Percentiles rank a stretch among this genome's conserved stretches.
These are phyloP conservation scores for Silybum marianum DNA, from an alignment of 129 eudicot genomes.

Conservation along the genomic window DNA sequence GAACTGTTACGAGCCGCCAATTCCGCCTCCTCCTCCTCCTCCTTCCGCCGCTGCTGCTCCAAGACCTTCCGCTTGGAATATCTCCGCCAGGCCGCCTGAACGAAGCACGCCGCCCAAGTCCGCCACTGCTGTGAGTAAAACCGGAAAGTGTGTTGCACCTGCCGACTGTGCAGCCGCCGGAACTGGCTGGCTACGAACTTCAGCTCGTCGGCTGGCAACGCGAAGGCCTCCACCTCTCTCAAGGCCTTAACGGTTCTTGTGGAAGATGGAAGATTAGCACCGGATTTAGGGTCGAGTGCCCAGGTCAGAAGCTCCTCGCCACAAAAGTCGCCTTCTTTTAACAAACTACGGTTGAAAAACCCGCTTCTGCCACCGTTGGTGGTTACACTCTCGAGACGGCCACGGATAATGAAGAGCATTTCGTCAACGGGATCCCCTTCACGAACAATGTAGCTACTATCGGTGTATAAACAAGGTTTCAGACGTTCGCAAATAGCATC, in stretches of 20 bases:
- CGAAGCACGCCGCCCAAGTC: conserved; percentile 95
- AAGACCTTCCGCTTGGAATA: conserved; percentile 69
- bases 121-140: conserved; percentile 94
- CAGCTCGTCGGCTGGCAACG: conserved; percentile 82
- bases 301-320: conserved; percentile 99
- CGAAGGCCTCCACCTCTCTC: conserved; percentile 91
- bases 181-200: conserved; percentile 91
- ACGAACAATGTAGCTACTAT: conserved; percentile 74
- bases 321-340: conserved; percentile 91
- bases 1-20: conserved; percentile 37
- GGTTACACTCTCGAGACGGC: conserved; percentile 90
- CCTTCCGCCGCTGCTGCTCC: conserved; percentile 65
- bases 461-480: conserved; percentile 87
- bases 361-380: conserved; percentile 96
- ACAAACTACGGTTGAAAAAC: conserved; percentile 77
- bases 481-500: conserved; percentile 96
- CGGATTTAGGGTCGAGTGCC: conserved; percentile 92
- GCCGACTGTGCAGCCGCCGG: conserved; percentile 92
- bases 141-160: conserved; percentile 92
- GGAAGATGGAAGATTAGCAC: conserved; percentile 79
- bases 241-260: conserved; percentile 88
- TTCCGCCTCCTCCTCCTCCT: conserved; percentile 66
- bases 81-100: conserved; percentile 95
- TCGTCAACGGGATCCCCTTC: conserved; percentile 98
- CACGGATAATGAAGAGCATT: conserved; percentile 96